phyloP scores from a whole-genome alignment of 1,139 yeast genomes.

The Lodderomyces beijingensis region DNA sequence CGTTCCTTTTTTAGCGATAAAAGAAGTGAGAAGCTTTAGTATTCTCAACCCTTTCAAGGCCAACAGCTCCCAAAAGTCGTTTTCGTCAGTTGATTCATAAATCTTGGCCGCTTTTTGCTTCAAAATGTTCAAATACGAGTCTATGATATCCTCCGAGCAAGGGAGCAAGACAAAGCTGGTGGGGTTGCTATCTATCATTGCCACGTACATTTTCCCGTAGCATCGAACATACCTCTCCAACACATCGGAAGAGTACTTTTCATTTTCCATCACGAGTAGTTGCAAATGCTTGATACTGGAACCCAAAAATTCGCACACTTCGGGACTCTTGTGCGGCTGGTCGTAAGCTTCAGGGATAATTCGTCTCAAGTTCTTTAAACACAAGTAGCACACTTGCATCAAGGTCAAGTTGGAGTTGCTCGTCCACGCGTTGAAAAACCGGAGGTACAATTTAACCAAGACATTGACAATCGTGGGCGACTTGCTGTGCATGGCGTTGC shows the following conservation, averaged over 20 bases:
- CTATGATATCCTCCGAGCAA: constrained; percentile 54
- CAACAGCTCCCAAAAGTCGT: constrained; percentile 69
- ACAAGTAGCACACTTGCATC: constrained; percentile 71
- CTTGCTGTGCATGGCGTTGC: too few species aligned
- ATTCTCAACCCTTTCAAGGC: constrained; percentile 69
- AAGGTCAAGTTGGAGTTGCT: constrained; percentile 35
- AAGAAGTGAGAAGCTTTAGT: constrained; percentile 59
- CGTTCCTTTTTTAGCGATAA: constrained; percentile 64
- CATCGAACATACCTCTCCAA: constrained; percentile 71
- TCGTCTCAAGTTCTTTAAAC: constrained; percentile 71
- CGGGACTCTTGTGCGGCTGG: constrained; percentile 56
- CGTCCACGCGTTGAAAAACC: constrained; percentile 64
- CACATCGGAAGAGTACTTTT: constrained; percentile 49
- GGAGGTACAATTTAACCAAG: constrained; percentile 54
- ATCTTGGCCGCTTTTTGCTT: constrained; percentile 60
- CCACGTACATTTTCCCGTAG: constrained; percentile 68
- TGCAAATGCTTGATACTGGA: constrained; percentile 59
- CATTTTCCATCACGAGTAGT: constrained; percentile 50
- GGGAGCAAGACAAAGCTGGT: constrained; percentile 71
- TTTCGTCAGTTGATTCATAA: constrained; percentile 59
- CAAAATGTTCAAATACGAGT: constrained; percentile 54
- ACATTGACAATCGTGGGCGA: constrained; percentile 59
- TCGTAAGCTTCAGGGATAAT: constrained; percentile 76
- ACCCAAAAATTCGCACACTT: constrained; percentile 57
- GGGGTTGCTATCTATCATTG: constrained; percentile 55